phyloP scores from a whole-genome alignment of 108 stramenopile genomes.

The Fistulifera solaris region DNA sequence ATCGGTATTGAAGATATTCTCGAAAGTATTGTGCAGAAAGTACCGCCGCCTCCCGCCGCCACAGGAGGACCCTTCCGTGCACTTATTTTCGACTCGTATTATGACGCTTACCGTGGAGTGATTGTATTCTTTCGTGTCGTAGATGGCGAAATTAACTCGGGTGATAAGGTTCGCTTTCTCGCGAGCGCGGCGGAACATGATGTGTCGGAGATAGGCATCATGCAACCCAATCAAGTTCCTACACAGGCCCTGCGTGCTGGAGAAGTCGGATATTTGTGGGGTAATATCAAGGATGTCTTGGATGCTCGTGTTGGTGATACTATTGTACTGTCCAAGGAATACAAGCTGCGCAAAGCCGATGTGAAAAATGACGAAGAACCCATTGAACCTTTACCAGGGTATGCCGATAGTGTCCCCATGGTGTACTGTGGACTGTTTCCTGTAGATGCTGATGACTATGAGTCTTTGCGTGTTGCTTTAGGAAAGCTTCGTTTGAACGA shows the following conservation, averaged over 20 bases:
- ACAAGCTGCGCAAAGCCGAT: conserved; percentile 41
- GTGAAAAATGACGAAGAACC: conserved; percentile 22
- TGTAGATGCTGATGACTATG: conserved; percentile 91
- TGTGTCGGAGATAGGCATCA: conserved; percentile 91
- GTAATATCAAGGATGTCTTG: conserved; percentile 85
- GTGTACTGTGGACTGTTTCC: conserved; percentile 95
- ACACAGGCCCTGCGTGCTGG: conserved; percentile 59
- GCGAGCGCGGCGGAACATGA: conserved; percentile 68
- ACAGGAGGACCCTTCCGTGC: conserved; percentile 50
- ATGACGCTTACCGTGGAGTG: conserved; percentile 92
- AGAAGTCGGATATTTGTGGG: conserved; percentile 95
- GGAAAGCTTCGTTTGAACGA: conserved; percentile 93
- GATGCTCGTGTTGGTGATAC: conserved; percentile 98
- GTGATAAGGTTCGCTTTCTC: conserved; percentile 74
- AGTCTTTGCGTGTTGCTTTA: conserved; percentile 77
- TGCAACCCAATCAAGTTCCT: conserved; percentile 80
- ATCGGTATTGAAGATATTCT: conserved; percentile 94
- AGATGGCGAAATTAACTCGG: conserved; percentile 81
- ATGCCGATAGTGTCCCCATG: conserved; percentile 86
- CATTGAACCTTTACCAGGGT: conserved; percentile 67
- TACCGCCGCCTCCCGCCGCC: conserved; percentile 75
- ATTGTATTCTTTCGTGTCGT: conserved; percentile 95
- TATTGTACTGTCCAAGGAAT: conserved; percentile 64
- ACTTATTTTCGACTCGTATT: conserved; percentile 95
- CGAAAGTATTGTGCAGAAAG: conserved; percentile 79